Percentiles rank a stretch among this genome's conserved stretches.
These are phyloP conservation scores for Wolfiporia cocos DNA, from an alignment of 1,284 basidiomycete species.

Conservation along the genomic window DNA sequence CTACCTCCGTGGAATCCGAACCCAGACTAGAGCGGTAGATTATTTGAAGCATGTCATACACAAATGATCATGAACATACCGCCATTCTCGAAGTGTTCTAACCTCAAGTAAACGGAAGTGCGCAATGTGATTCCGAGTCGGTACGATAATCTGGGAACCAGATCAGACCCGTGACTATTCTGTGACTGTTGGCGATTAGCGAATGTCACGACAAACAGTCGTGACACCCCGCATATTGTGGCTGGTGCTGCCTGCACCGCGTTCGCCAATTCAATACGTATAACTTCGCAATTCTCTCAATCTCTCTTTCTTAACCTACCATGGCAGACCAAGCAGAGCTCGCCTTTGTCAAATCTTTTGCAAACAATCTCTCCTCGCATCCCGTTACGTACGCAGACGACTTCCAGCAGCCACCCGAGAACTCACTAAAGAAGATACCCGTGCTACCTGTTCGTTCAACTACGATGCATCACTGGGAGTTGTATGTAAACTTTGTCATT, in stretches of 20 bases:
- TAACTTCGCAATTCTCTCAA: too few relatives aligned
- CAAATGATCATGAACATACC: slow-evolving; percentile 20
- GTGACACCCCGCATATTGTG: too few relatives aligned
- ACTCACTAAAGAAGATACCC: slow-evolving; percentile 70
- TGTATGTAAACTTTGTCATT: slow-evolving; percentile 1
- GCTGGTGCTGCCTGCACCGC: too few relatives aligned
- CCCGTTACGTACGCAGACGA: slow-evolving; percentile 69
- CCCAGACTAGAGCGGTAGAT: slow-evolving; percentile 34
- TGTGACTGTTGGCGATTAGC: too few relatives aligned
- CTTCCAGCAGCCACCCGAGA: slow-evolving; percentile 69
- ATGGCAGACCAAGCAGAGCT: slow-evolving; percentile 67
- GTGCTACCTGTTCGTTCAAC: slow-evolving; percentile 51
- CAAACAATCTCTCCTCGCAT: slow-evolving; percentile 63
- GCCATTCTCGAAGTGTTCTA: slow-evolving; percentile 32
- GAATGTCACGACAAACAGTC: too few relatives aligned
- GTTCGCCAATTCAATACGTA: too few relatives aligned
- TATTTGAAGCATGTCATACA: neutral
- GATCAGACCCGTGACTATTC: too few relatives aligned
- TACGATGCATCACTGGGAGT: neutral
- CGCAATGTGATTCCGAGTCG: too few relatives aligned
- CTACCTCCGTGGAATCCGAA: slow-evolving; percentile 64
- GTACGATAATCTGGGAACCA: too few relatives aligned
- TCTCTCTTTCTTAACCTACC: too few relatives aligned
- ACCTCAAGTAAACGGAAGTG: too few relatives aligned
- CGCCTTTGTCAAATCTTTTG: slow-evolving; percentile 68